Evolutionary conservation across 1,284 basidiomycete genomes (phyloP), one percentile per base, ranked within the genome.

Genomic region (Trichosporon sp.): DNA sequence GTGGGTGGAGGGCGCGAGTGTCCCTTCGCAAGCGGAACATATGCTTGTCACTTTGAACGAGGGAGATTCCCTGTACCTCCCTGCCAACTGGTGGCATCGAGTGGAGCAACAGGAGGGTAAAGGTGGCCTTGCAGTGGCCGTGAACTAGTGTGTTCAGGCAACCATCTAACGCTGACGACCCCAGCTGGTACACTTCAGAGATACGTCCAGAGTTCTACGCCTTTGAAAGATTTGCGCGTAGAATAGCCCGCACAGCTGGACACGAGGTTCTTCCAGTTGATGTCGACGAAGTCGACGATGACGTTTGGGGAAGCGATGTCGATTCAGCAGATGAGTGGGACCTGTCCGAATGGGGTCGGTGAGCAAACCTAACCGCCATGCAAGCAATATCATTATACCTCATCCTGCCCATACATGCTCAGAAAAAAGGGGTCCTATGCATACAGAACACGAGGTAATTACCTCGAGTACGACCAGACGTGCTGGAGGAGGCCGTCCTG

Each of bases 31-130:
- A 8, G 10, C n/a, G 32, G 16, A 16, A 6, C 7, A 10, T 14
- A 87, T 94, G 59, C 84, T 86, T 4, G 86, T 95, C 26, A 88
- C 87, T 0, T 80, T 96, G 4, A 76, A 84, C 6, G 87, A 88
- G 16, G 93, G 94, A 1, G 91, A 96, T 75, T 90, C 91, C 0
- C 83, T 96, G n/a, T 96, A 93, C 82, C 88, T 96, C 32, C 94
- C 94, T 19, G 89, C 91, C 1, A 90, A 92, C 0, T 96, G 94
- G 94, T 96, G 91, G 90, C 94, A 96, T 81, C 88, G 91, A 78
- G 93, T 96, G 88, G 93, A 82, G 84, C 89, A 72, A 87, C 86
- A 21, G 84, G 88, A 76, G 85, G 76, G 68, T 31, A 40, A 66
- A 8, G 76, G 87, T 0, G 83, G 82, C 0, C 75, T 84, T 0